These are phyloP conservation scores for Chaetomium fimeti DNA, from an alignment of 495 filamentous ascomycete species.

Conservation along the genomic window DNA sequence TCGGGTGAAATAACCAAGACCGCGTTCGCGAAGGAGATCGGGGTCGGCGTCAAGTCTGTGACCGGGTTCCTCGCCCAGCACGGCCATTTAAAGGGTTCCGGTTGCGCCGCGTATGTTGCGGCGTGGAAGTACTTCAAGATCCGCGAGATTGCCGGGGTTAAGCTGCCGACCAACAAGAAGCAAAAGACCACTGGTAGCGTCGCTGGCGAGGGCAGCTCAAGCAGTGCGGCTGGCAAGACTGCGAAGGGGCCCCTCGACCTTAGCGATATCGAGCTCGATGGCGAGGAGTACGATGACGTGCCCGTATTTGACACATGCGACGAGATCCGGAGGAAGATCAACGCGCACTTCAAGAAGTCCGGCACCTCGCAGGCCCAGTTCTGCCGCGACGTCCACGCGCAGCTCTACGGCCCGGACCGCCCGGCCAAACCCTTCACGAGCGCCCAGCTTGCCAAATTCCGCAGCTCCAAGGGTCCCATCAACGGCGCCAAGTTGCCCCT, in stretches of 20 bases:
- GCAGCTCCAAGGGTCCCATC: slow-evolving; percentile 46
- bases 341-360: slow-evolving; percentile 46
- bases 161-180: slow-evolving; percentile 37
- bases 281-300: slow-evolving; percentile 46
- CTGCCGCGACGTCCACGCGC: slow-evolving; percentile 46
- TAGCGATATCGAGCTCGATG: slow-evolving; percentile 39
- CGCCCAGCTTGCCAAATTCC: slow-evolving; percentile 48
- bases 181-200: slow-evolving; percentile 21
- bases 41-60: slow-evolving; percentile 37
- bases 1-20: slow-evolving; percentile 49
- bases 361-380: slow-evolving; percentile 55
- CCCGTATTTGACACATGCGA: slow-evolving; percentile 57
- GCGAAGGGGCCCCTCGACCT: slow-evolving; percentile 32
- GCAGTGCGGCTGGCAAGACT: background rate
- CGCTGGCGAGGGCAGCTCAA: slow-evolving; percentile 5
- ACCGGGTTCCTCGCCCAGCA: slow-evolving; percentile 40
- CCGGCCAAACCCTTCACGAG: slow-evolving; percentile 33
- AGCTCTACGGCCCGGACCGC: slow-evolving; percentile 22
- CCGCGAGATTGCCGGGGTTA: slow-evolving; percentile 33
- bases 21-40: slow-evolving; percentile 45
- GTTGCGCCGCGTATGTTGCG: slow-evolving; percentile 29
- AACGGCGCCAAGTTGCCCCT: slow-evolving; percentile 42
- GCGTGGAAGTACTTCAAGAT: slow-evolving; percentile 41
- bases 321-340: slow-evolving; percentile 56
- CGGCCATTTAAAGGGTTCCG: slow-evolving; percentile 36